phyloP scores from a whole-genome alignment of 129 eudicot genomes.

The Chrysanthemum makinoi region DNA sequence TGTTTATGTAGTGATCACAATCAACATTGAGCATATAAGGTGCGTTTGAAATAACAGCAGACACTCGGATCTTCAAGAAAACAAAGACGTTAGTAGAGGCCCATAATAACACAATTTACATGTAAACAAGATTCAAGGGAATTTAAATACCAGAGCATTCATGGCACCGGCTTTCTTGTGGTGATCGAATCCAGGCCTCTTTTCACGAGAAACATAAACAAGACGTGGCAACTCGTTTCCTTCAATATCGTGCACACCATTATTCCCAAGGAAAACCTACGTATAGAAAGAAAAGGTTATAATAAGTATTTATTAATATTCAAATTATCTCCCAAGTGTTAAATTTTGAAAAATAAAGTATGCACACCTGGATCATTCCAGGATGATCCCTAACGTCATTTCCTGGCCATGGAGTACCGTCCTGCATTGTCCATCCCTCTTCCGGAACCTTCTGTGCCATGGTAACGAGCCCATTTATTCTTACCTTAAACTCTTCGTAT shows the following conservation, averaged over 20 bases:
- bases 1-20: conserved; percentile 94
- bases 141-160: conserved; percentile 63
- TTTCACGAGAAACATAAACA: conserved; percentile 94
- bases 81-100: conserved; percentile 15
- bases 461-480: conserved; percentile 82
- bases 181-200: conserved; percentile 91
- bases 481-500: conserved; percentile 83
- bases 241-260: conserved; percentile 78
- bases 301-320: background rate
- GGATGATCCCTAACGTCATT: conserved; percentile 93
- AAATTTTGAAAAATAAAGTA: background rate
- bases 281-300: background rate
- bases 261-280: conserved; percentile 77
- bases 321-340: background rate
- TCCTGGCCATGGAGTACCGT: conserved; percentile 96
- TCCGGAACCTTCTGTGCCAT: conserved; percentile 95
- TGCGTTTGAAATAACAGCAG: conserved; percentile 90
- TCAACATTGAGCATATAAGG: conserved; percentile 87
- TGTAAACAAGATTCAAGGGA: conserved; percentile 18
- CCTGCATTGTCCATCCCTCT: conserved; percentile 98
- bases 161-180: conserved; percentile 96
- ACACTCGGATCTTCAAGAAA: conserved; percentile 58
- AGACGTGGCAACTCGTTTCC: conserved; percentile 87
- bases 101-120: no score
- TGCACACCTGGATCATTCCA: conserved; percentile 83